phyloP scores from a whole-genome alignment of 2,329 filamentous ascomycete species.

The Thielaviopsis punctulata region DNA sequence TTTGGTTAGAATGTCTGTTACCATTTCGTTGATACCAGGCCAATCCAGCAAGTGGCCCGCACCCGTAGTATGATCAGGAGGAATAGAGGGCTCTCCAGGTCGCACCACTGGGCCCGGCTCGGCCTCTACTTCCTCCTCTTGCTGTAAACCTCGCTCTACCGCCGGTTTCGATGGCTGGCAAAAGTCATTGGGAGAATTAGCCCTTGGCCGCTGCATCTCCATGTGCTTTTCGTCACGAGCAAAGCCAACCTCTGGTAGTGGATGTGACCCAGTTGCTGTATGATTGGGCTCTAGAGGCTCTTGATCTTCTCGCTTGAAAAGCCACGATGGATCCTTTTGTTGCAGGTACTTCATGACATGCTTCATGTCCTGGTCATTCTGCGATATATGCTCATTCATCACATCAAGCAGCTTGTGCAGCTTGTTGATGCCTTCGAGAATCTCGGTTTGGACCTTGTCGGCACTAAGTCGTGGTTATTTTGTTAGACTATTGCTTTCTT shows the following conservation, averaged over 20 bases:
- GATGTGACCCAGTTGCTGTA: neutral
- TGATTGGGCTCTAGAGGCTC: too few relatives aligned
- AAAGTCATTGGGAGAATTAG: neutral
- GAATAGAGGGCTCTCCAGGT: conserved; percentile 51
- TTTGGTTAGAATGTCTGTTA: conserved; percentile 30
- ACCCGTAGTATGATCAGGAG: conserved; percentile 77
- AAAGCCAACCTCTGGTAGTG: neutral
- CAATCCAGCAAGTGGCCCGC: conserved; percentile 65
- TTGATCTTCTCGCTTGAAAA: conserved; percentile 10
- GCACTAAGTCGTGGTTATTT: conserved; percentile 21
- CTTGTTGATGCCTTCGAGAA: conserved; percentile 35
- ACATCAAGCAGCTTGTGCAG: conserved; percentile 19
- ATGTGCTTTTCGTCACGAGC: neutral
- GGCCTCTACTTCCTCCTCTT: conserved; percentile 33
- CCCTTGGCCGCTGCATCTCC: neutral
- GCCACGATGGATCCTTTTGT: conserved; percentile 1
- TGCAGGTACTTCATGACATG: conserved; percentile 13
- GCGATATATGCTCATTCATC: neutral
- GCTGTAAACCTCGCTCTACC: conserved; percentile 1
- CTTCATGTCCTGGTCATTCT: conserved; percentile 6
- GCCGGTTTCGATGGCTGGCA: neutral
- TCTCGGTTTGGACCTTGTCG: conserved; percentile 43
- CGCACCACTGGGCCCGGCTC: conserved; percentile 34
- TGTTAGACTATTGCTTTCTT: neutral
- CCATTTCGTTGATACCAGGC: conserved; percentile 49